These are phyloP conservation scores for Eucalyptus marginata DNA, from an alignment of 345 rosid genomes.

Conservation along the genomic window DNA sequence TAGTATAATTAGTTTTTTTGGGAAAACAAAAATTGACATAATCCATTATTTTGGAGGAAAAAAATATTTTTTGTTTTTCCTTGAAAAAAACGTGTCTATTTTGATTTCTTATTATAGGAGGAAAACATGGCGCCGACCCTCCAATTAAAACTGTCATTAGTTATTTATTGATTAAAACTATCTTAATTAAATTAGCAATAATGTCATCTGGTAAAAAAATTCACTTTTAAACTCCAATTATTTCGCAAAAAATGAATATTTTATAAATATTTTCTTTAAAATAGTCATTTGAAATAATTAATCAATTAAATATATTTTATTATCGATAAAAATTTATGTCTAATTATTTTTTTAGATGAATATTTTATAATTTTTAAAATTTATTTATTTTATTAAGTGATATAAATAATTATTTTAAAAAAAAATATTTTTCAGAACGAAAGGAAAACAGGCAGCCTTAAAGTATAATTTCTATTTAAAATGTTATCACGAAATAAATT, in stretches of 20 bases:
- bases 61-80: too few relatives aligned
- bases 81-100: background rate
- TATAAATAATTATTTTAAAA: too few relatives aligned
- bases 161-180: background rate
- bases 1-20: fast-evolving
- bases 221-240: fast-evolving
- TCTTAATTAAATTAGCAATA: background rate
- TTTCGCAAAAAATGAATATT: too few relatives aligned
- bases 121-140: background rate
- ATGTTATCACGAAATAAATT: background rate
- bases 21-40: background rate
- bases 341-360: too few relatives aligned
- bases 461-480: background rate
- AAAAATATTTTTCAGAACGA: too few relatives aligned
- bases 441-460: background rate
- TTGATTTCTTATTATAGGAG: background rate
- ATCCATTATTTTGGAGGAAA: background rate
- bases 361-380: fast-evolving
- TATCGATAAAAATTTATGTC: too few relatives aligned
- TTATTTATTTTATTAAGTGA: background rate
- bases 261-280: too few relatives aligned
- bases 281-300: fast-evolving
- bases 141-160: background rate
- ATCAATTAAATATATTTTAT: too few relatives aligned
- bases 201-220: background rate